A percentile compares a stretch with the other conserved stretches of the same genome.
phyloP scores from a whole-genome alignment of 2,329 filamentous ascomycete genomes.

The Calonectria pseudoturangicola region DNA sequence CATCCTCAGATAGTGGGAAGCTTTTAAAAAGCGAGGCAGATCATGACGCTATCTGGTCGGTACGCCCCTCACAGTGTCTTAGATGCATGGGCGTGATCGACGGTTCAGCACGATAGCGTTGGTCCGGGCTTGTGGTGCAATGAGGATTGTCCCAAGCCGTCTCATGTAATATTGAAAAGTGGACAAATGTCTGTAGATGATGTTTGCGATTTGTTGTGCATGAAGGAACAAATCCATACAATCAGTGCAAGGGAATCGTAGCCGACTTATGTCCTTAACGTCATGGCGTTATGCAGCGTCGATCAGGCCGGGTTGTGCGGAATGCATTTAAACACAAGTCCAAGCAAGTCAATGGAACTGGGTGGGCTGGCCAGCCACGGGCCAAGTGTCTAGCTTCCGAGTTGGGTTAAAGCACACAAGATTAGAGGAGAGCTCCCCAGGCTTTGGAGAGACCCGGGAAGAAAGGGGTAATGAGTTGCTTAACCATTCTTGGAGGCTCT shows the following conservation, averaged over 20 bases:
- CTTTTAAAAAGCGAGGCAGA: conserved; percentile 35
- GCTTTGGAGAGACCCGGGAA: conserved; percentile 10
- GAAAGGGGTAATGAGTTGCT: conserved; percentile 25
- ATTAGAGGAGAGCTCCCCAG: neutral
- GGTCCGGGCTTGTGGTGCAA: conserved; percentile 18
- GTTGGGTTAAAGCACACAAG: neutral
- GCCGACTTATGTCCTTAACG: neutral
- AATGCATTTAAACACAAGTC: neutral
- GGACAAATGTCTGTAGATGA: conserved; percentile 9
- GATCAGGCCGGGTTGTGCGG: neutral
- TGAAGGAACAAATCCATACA: neutral
- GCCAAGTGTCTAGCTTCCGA: neutral
- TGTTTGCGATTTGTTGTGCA: conserved; percentile 1
- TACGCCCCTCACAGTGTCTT: conserved; percentile 46
- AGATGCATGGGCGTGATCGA: conserved; percentile 27
- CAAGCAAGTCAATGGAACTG: neutral
- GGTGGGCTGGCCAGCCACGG: conserved; percentile 31
- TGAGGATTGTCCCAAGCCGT: conserved; percentile 20
- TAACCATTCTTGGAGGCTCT: neutral
- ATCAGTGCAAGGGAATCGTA: neutral
- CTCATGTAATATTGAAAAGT: conserved; percentile 19
- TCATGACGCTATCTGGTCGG: conserved; percentile 23
- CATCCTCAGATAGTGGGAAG: conserved; percentile 36
- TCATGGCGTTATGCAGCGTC: neutral
- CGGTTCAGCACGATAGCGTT: conserved; percentile 20